Evolutionary conservation across 192 early-diverging fungal species (phyloP).

Genomic region (Backusella luteola): DNA sequence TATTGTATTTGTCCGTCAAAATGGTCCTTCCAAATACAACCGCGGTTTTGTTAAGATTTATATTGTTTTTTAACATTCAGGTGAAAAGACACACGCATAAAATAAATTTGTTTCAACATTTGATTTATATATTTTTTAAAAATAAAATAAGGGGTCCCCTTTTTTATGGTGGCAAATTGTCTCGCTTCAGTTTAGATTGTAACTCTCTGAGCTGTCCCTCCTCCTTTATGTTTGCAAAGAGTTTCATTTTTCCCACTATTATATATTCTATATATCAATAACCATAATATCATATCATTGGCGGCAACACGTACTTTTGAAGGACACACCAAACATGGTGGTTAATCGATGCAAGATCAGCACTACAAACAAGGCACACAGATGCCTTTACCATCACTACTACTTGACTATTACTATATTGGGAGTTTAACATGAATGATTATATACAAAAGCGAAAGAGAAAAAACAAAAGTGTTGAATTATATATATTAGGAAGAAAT

Average conservation of each 20-base stretch:
- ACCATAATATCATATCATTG: not conserved
- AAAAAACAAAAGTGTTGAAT: not conserved
- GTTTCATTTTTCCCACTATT: not conserved
- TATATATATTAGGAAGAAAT: not conserved
- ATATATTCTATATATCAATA: not conserved
- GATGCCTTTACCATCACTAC: not conserved
- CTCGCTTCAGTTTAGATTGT: not conserved
- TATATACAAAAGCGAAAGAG: not conserved
- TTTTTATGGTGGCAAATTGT: not conserved
- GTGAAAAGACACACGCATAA: not conserved
- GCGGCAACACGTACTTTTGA: not conserved
- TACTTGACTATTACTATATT: not conserved
- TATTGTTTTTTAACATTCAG: slow-evolving; percentile 9
- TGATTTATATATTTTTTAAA: not conserved
- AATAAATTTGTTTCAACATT: not conserved
- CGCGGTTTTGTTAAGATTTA: not conserved
- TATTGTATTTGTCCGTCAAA: not conserved
- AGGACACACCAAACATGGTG: not conserved
- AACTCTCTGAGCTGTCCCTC: not conserved
- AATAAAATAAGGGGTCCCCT: not conserved
- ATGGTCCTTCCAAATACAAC: slow-evolving; percentile 8
- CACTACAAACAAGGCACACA: not conserved
- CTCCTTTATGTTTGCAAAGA: not conserved
- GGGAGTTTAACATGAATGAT: not conserved
- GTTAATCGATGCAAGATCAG: not conserved